phyloP scores from a whole-genome alignment of 176 grass and related monocot genomes.

The Lolium perenne region DNA sequence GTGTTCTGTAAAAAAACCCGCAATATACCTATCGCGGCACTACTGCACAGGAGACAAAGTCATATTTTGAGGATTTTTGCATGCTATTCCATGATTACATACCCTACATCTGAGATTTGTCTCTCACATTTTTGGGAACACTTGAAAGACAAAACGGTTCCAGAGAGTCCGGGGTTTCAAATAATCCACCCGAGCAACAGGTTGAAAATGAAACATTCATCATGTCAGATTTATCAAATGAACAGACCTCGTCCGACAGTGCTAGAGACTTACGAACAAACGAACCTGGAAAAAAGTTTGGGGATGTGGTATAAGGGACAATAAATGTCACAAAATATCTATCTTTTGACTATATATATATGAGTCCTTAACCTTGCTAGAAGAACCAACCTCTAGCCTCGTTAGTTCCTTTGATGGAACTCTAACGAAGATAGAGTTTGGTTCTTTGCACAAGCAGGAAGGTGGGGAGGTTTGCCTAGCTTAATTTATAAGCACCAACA shows the following conservation, averaged over 20 bases:
- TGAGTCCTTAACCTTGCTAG: not conserved
- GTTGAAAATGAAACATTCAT: slow-evolving; percentile 7
- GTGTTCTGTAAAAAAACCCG: not conserved
- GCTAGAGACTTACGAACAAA: not conserved
- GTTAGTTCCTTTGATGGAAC: slow-evolving; percentile 42
- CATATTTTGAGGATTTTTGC: not conserved
- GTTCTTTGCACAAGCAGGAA: slow-evolving; percentile 32
- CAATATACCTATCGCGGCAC: not conserved
- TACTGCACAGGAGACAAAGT: not conserved
- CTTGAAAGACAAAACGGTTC: not conserved
- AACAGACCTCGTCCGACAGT: not conserved
- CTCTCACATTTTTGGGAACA: not conserved
- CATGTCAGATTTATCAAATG: slow-evolving; percentile 14
- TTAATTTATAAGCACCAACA: slow-evolving; percentile 23
- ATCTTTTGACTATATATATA: not conserved
- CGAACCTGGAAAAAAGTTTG: slow-evolving; percentile 27
- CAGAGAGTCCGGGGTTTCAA: not conserved
- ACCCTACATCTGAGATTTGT: too few species aligned
- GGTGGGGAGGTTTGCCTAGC: not conserved
- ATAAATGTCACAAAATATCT: not conserved
- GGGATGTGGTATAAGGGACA: slow-evolving; percentile 10
- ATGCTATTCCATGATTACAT: not conserved
- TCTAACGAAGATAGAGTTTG: slow-evolving; percentile 38
- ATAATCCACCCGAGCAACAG: not conserved
- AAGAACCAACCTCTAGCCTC: slow-evolving; percentile 46